Evolutionary conservation across 495 filamentous ascomycete species (phyloP).

Genomic region (Aspergillus haitiensis): DNA sequence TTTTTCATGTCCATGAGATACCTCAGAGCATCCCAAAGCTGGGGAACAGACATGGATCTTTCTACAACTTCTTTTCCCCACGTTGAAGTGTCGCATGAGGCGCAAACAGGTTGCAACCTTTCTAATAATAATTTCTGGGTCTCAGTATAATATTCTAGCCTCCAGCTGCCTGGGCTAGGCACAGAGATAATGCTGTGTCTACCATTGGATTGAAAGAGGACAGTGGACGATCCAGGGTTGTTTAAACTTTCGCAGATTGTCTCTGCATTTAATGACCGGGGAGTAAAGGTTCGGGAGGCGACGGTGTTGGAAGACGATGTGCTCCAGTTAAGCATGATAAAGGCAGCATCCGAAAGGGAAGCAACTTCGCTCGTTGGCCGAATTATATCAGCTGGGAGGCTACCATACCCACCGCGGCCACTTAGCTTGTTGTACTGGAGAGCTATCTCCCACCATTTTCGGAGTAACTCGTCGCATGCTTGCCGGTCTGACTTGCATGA

Average conservation of each 20-base stretch:
- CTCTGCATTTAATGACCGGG: constrained; percentile 31
- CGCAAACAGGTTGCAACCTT: constrained; percentile 19
- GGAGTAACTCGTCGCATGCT: constrained; percentile 64
- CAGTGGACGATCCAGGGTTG: constrained; percentile 36
- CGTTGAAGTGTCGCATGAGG: background rate
- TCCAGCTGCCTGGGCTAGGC: constrained; percentile 44
- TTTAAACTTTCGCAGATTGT: constrained; percentile 41
- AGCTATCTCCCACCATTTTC: constrained; percentile 69
- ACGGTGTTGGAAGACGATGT: constrained; percentile 32
- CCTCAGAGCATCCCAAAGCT: constrained; percentile 46
- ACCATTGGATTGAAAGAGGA: constrained; percentile 47
- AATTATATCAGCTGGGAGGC: constrained; percentile 29
- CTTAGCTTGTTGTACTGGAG: constrained; percentile 40
- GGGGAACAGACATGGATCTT: constrained; percentile 30
- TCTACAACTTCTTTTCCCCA: constrained; percentile 13
- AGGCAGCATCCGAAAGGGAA: constrained; percentile 33
- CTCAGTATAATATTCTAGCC: constrained; percentile 41
- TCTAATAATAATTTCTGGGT: constrained; percentile 27
- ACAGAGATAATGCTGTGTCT: constrained; percentile 44
- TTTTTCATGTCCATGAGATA: constrained; percentile 57
- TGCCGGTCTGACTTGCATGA: constrained; percentile 76
- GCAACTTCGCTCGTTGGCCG: constrained; percentile 24
- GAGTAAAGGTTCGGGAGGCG: constrained; percentile 29
- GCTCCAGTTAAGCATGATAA: constrained; percentile 42
- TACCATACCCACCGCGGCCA: constrained; percentile 33